Base-by-base conservation (phyloP, 495 filamentous ascomycete species). In the Trichoderma asperelloides region DNA sequence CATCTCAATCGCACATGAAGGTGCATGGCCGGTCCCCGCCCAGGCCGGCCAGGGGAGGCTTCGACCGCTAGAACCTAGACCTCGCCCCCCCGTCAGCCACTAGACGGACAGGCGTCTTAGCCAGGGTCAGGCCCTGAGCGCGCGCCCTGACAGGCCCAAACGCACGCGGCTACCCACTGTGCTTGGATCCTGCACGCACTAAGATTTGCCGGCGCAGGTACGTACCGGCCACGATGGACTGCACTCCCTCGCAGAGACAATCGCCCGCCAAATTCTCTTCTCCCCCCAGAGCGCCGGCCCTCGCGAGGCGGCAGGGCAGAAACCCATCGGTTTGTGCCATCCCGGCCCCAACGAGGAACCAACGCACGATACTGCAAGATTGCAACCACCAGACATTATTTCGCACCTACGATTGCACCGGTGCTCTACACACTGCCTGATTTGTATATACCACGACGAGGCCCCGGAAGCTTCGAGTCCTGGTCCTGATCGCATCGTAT, bases 261-360 rank as follows among this genome's bases (percentile, higher is more conserved):
- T 25, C 25, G 55, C 27, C 55, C 47, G 47, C 21, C 55, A 27
- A 60, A 60, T 13, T 60, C 55, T 25, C 16, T 3, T 30, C 55
- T 30, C 27, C 25, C 55, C 55, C 11, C 15, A 60, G 13, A 12
- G 15, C 43, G 23, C 55, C 55, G 12, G 49, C 49, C 49, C 49
- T 55, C 49, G 21, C 49, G 49, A 55, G 49, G 49, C 49, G 49
- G 49, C 49, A n/a, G n/a, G 21, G 9, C n/a, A 25, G 55, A 23
- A 60, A 60, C 27, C 55, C 55, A 60, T 60, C 55, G 6, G 55
- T 27, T 25, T 60, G 55, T 60, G 55, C 55, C 55, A 60, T 60
- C 55, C 55, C 55, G 55, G 25, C 16, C 55, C 49, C 9, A 28
- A 27, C 9, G 9, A 60, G 25, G 23, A 18, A 28, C 21, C 15